phyloP scores from a whole-genome alignment of 208 protist genomes.

The Crithidia bombi region DNA sequence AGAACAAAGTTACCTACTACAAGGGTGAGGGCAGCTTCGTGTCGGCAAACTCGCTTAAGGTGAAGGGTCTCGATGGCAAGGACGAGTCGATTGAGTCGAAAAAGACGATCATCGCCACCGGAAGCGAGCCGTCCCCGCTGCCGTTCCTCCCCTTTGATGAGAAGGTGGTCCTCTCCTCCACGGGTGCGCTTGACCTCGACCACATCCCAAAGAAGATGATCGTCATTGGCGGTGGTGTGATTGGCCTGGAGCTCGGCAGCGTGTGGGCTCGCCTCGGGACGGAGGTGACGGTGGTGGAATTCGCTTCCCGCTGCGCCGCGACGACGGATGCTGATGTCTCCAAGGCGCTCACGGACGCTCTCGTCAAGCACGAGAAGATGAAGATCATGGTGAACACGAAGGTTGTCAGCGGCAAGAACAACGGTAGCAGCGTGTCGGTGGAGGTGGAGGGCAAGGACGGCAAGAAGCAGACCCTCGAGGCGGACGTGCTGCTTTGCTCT shows the following conservation, averaged over 20 bases:
- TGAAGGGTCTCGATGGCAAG: conserved; percentile 93
- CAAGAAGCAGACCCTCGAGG: conserved; percentile 79
- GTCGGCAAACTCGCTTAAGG: conserved; percentile 63
- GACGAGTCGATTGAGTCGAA: conserved; percentile 91
- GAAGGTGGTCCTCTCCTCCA: conserved; percentile 97
- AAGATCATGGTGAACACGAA: conserved; percentile 93
- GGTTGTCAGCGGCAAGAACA: conserved; percentile 82
- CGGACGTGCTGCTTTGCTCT: conserved; percentile 96
- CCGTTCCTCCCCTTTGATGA: conserved; percentile 97
- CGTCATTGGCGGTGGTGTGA: conserved; percentile 99
- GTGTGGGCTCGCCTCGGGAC: conserved; percentile 98
- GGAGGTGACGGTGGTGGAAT: conserved; percentile 99
- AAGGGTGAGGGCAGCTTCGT: conserved; percentile 94
- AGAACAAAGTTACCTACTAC: conserved; percentile 98
- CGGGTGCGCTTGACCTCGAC: conserved; percentile 95
- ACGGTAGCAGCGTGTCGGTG: conserved; percentile 80
- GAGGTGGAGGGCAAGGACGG: conserved; percentile 93
- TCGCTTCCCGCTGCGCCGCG: conserved; percentile 91
- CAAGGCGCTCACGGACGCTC: conserved; percentile 76
- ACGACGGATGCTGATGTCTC: conserved; percentile 86
- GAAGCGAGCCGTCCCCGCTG: conserved; percentile 95
- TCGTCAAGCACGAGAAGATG: conserved; percentile 92
- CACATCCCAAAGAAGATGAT: conserved; percentile 97
- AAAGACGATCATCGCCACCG: conserved; percentile 99
- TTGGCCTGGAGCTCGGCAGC: conserved; percentile 98